Evolutionary conservation across 75 land plant species (phyloP).

Genomic region (Gnetum montanum): DNA sequence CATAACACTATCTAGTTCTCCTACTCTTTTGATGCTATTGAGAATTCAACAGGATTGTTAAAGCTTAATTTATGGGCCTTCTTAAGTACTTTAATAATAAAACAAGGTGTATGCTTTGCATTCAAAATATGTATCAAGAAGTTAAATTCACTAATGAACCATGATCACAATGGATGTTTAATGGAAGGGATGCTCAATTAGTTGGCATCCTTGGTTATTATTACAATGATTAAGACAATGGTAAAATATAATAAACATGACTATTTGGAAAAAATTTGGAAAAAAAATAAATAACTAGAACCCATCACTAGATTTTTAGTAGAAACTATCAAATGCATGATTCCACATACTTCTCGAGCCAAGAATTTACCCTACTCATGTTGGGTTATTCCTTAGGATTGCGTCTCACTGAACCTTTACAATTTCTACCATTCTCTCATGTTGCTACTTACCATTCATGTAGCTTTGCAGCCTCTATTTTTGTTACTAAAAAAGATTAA

Average conservation of each 20-base stretch:
- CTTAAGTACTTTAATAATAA: constrained; percentile 20
- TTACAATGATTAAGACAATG: constrained; percentile 28
- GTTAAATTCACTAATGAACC: neutral
- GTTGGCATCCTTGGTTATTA: constrained; percentile 53
- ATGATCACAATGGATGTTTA: constrained; percentile 19
- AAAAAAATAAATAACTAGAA: constrained; percentile 4
- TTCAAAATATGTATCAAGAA: neutral
- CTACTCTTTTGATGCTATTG: constrained; percentile 24
- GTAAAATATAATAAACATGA: neutral
- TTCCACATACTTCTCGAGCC: no score
- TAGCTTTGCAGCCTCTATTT: no score
- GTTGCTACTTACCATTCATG: no score
- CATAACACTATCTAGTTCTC: constrained; percentile 49
- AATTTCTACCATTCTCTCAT: no score
- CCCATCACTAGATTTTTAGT: constrained; percentile 23
- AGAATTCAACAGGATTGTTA: constrained; percentile 33
- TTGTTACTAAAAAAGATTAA: no score
- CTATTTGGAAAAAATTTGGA: neutral
- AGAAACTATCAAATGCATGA: no score
- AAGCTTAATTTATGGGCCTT: constrained; percentile 38
- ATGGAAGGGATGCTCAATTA: constrained; percentile 49
- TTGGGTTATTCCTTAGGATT: no score
- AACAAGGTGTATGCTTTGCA: constrained; percentile 5
- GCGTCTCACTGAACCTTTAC: no score
- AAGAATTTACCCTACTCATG: no score